Conservation (phyloP, 306 rosid species). For the Trifolium fragiferum region DNA sequence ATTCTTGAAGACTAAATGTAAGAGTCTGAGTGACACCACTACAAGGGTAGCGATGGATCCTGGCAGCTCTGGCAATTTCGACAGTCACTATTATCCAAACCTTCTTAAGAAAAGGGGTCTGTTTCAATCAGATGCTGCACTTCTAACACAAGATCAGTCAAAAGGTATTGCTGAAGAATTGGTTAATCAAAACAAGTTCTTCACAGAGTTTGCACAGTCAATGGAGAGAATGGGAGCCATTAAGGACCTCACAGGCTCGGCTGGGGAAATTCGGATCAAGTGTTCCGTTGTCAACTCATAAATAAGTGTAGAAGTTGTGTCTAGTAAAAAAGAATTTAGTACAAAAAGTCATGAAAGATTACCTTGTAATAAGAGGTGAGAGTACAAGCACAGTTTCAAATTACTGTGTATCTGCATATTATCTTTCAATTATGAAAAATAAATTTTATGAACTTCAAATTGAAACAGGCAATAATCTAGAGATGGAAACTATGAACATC, state of each 20-base stretch:
- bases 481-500: too few relatives aligned
- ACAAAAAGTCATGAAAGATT: neutral
- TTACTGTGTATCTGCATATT: neutral
- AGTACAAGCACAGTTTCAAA: neutral
- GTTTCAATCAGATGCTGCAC: slow-evolving; percentile 65
- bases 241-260: slow-evolving; percentile 43
- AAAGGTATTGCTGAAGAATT: slow-evolving; percentile 11
- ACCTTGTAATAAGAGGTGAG: neutral
- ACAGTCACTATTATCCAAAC: slow-evolving; percentile 46
- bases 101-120: slow-evolving; percentile 54
- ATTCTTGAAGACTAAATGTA: slow-evolving; percentile 46
- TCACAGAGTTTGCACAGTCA: slow-evolving; percentile 47
- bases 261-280: slow-evolving; percentile 59
- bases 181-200: slow-evolving; percentile 47
- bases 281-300: slow-evolving; percentile 65
- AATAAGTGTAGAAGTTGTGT: neutral
- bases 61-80: slow-evolving; percentile 44
- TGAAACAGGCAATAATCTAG: neutral
- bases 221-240: slow-evolving; percentile 69
- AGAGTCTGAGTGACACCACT: slow-evolving; percentile 35
- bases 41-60: slow-evolving; percentile 55
- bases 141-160: slow-evolving; percentile 45
- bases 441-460: neutral
- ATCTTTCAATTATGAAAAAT: slow-evolving; percentile 8
- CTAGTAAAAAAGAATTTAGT: neutral